A percentile compares a stretch with the other conserved stretches of the same genome.
Conservation (phyloP, 164 flowering plant genomes). For the Stephania japonica region DNA sequence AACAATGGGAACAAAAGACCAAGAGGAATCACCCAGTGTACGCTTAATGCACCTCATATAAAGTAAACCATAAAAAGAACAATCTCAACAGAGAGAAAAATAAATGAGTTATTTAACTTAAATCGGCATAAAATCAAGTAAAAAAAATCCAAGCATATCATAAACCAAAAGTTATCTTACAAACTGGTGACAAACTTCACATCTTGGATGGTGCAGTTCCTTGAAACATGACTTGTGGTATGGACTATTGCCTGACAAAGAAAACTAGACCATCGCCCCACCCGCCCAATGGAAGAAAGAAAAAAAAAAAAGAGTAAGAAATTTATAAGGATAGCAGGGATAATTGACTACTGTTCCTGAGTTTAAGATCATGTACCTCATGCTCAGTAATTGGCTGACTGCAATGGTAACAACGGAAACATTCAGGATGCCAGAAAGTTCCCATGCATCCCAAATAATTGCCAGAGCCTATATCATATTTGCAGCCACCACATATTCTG, state of each 20-base stretch:
- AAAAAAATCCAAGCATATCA: not conserved
- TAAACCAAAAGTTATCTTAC: conserved; percentile 38
- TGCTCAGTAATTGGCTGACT: conserved; percentile 63
- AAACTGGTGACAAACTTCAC: conserved; percentile 93
- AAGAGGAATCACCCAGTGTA: not conserved
- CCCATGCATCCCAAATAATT: conserved; percentile 87
- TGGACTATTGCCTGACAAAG: conserved; percentile 78
- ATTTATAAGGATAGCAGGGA: not conserved
- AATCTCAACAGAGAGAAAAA: too few species aligned
- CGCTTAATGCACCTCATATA: too few species aligned
- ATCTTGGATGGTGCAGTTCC: conserved; percentile 89
- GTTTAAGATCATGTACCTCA: conserved; percentile 46
- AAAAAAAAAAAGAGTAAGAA: conserved; percentile 28
- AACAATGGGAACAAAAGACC: not conserved
- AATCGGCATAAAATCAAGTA: not conserved
- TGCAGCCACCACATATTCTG: conserved; percentile 83
- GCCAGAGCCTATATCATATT: conserved; percentile 63
- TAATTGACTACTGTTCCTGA: not conserved
- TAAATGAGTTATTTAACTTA: too few species aligned
- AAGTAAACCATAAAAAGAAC: too few species aligned
- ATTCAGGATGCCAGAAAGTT: conserved; percentile 75
- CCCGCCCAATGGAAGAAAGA: conserved; percentile 20
- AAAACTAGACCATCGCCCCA: conserved; percentile 50
- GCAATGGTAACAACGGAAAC: conserved; percentile 77
- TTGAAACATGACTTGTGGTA: conserved; percentile 90